Conservation (phyloP, 768 basidiomycete genomes). For the Clitopilus hobsonii region DNA sequence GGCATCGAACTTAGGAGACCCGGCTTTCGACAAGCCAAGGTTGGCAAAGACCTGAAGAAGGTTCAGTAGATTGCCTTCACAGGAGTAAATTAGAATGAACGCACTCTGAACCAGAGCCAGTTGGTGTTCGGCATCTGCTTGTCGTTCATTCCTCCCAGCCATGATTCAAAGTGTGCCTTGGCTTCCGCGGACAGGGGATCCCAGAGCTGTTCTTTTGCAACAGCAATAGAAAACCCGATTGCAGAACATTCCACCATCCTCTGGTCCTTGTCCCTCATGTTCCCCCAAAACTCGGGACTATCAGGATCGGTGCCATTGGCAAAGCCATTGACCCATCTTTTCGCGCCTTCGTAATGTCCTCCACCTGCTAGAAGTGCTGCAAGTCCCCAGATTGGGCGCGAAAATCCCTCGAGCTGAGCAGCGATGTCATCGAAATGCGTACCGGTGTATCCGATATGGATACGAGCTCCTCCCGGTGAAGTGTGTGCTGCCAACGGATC, state of each 20-base stretch:
- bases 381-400: slow-evolving; percentile 73
- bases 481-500: slow-evolving; percentile 67
- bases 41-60: slow-evolving; percentile 65
- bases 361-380: slow-evolving; percentile 64
- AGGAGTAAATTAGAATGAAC: slow-evolving; percentile 10
- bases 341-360: slow-evolving; percentile 49
- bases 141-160: slow-evolving; percentile 75
- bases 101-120: slow-evolving; percentile 77
- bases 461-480: slow-evolving; percentile 66
- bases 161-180: slow-evolving; percentile 55
- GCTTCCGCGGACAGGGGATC: slow-evolving; percentile 48
- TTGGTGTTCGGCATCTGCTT: slow-evolving; percentile 84
- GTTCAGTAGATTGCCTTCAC: background rate
- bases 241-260: slow-evolving; percentile 81
- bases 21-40: slow-evolving; percentile 60
- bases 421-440: slow-evolving; percentile 73
- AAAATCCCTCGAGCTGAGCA: slow-evolving; percentile 73
- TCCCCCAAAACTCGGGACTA: slow-evolving; percentile 70
- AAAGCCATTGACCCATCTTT: slow-evolving; percentile 64
- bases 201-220: slow-evolving; percentile 63
- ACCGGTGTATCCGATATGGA: slow-evolving; percentile 64
- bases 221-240: slow-evolving; percentile 66
- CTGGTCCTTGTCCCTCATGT: slow-evolving; percentile 71
- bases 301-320: slow-evolving; percentile 64
- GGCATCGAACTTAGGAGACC: slow-evolving; percentile 50